A percentile compares a stretch with the other conserved stretches of the same genome.
These are phyloP conservation scores for Dichomitus squalens DNA, from an alignment of 1,284 basidiomycete species.

Conservation along the genomic window DNA sequence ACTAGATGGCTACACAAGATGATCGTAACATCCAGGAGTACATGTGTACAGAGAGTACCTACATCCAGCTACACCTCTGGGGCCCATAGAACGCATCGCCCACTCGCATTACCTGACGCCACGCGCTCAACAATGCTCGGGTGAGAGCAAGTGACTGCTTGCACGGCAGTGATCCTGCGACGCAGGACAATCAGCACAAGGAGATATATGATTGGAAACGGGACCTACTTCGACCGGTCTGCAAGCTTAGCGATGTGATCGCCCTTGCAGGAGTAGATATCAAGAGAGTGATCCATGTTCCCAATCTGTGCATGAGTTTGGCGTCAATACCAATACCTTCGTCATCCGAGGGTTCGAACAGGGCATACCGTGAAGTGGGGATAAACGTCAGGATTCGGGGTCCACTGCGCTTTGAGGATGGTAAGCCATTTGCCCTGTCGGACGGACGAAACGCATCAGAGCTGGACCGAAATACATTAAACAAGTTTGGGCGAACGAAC, in stretches of 20 bases:
- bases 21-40: neutral
- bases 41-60: neutral
- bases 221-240: constrained; percentile 54
- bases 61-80: constrained; percentile 31
- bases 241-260: constrained; percentile 63
- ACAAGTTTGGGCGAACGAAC: constrained; percentile 39
- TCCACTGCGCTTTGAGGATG: constrained; percentile 75
- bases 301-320: constrained; percentile 53
- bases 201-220: constrained; percentile 3
- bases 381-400: constrained; percentile 70
- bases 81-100: constrained; percentile 80
- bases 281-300: constrained; percentile 74
- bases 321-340: neutral
- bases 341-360: neutral
- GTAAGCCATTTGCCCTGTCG: constrained; percentile 78
- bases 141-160: constrained; percentile 86
- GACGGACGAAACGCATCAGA: neutral
- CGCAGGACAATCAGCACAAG: neutral
- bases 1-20: too few species aligned
- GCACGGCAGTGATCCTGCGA: constrained; percentile 70
- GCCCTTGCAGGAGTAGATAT: constrained; percentile 75
- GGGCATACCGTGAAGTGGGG: constrained; percentile 75
- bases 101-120: constrained; percentile 75
- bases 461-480: neutral
- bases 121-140: constrained; percentile 71